A percentile compares a stretch with the other conserved stretches of the same genome.
These are phyloP conservation scores for Panellus pusillus DNA, from an alignment of 768 basidiomycete genomes.

Conservation along the genomic window DNA sequence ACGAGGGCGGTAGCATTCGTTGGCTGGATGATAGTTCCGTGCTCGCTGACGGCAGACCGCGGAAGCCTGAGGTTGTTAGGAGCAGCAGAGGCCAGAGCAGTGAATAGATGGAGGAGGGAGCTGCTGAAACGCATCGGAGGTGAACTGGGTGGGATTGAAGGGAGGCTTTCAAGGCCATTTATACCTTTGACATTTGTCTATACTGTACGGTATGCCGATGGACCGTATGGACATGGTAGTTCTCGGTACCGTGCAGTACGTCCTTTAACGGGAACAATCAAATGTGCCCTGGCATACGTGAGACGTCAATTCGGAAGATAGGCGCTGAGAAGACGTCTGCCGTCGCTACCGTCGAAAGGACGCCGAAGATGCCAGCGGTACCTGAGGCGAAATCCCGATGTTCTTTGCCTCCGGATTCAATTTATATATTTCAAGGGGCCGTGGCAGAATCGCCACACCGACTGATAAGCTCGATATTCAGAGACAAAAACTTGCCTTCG, in stretches of 20 bases:
- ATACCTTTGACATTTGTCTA: not conserved
- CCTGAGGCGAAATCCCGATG: too few species aligned
- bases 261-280: not conserved
- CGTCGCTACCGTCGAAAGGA: too few species aligned
- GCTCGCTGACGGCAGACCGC: constrained; percentile 8
- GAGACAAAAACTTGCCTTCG: too few species aligned
- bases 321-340: too few species aligned
- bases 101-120: constrained; percentile 10
- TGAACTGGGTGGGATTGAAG: not conserved
- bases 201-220: not conserved
- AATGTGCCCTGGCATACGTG: too few species aligned
- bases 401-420: too few species aligned
- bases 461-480: too few species aligned
- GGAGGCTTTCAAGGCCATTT: not conserved
- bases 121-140: constrained; percentile 12
- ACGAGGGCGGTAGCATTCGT: constrained; percentile 1
- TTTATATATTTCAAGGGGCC: too few species aligned
- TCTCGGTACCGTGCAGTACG: not conserved
- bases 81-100: constrained; percentile 6
- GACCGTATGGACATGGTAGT: not conserved
- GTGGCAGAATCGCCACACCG: too few species aligned
- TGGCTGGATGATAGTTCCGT: constrained; percentile 19
- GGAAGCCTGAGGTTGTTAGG: not conserved
- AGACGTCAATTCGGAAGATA: too few species aligned
- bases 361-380: too few species aligned